These are phyloP conservation scores for Phaeosphaeria sp. DNA, from an alignment of 2,329 filamentous ascomycete species.

Conservation along the genomic window DNA sequence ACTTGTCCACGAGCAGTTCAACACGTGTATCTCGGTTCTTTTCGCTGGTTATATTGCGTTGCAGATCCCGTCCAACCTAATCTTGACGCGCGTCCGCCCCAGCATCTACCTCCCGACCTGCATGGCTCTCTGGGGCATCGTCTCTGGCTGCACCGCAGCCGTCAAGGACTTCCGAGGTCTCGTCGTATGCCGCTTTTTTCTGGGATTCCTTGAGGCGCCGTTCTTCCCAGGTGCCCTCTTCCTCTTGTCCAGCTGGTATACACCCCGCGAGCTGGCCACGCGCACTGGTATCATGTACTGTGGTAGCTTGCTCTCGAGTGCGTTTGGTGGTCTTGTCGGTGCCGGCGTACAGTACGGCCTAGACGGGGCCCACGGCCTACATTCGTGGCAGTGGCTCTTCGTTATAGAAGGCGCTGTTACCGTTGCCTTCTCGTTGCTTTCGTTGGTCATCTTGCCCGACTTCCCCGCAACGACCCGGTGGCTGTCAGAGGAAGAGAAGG, in stretches of 20 bases:
- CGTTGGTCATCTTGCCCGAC: conserved; percentile 42
- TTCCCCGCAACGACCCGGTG: conserved; percentile 47
- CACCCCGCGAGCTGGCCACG: conserved; percentile 56
- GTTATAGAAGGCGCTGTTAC: conserved; percentile 33
- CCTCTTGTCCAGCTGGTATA: conserved; percentile 59
- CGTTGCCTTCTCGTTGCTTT: conserved; percentile 1
- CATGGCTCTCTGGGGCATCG: conserved; percentile 5
- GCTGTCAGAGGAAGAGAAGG: conserved; percentile 51
- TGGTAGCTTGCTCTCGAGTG: conserved; percentile 56
- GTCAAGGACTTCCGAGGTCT: conserved; percentile 4
- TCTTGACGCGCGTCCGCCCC: conserved; percentile 59
- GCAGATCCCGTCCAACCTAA: conserved; percentile 65
- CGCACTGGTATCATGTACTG: conserved; percentile 59
- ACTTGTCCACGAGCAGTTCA: neutral
- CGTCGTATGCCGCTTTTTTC: conserved; percentile 7
- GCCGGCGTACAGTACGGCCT: conserved; percentile 28
- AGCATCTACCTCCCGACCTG: conserved; percentile 54
- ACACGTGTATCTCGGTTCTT: neutral
- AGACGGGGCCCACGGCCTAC: conserved; percentile 14
- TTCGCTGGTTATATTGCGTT: conserved; percentile 32
- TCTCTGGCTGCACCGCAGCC: conserved; percentile 2
- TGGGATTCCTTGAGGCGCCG: conserved; percentile 7
- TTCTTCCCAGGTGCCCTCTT: conserved; percentile 3
- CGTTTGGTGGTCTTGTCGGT: conserved; percentile 51
- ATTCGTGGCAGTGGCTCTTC: conserved; percentile 39